Conservation (phyloP, 2,329 filamentous ascomycete genomes). For the Penicillium oxalicum region DNA sequence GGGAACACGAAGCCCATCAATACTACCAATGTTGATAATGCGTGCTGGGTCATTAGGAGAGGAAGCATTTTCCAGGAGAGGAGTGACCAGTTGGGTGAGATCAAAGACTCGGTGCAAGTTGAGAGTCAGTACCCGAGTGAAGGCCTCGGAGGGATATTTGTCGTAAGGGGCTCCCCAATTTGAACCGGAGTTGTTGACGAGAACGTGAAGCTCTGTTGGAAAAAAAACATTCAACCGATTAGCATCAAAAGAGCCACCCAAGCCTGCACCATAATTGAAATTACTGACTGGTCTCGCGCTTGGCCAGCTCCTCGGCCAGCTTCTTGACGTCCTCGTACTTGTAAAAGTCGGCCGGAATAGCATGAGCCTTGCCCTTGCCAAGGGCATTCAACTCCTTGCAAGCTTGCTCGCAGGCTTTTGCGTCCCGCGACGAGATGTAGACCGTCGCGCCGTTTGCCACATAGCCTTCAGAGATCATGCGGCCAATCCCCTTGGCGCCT, state of each 20-base stretch:
- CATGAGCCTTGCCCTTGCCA: slow-evolving; percentile 47
- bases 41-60: slow-evolving; percentile 40
- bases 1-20: slow-evolving; percentile 51
- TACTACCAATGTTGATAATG: slow-evolving; percentile 51
- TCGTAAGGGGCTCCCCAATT: slow-evolving; percentile 54
- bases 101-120: slow-evolving; percentile 52
- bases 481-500: slow-evolving; percentile 48
- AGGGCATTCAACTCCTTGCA: slow-evolving; percentile 45
- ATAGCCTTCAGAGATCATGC: slow-evolving; percentile 52
- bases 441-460: slow-evolving; percentile 49
- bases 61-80: slow-evolving; percentile 43
- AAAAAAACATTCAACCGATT: neutral
- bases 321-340: slow-evolving; percentile 47
- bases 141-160: slow-evolving; percentile 52
- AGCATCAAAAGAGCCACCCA: neutral
- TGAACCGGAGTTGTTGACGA: slow-evolving; percentile 50
- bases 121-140: slow-evolving; percentile 52
- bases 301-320: slow-evolving; percentile 45
- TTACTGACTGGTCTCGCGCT: slow-evolving; percentile 51
- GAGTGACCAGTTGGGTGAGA: slow-evolving; percentile 43
- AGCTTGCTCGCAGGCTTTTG: slow-evolving; percentile 45
- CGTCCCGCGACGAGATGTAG: slow-evolving; percentile 51
- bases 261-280: slow-evolving; percentile 28
- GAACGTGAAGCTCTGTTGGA: slow-evolving; percentile 40
- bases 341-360: slow-evolving; percentile 49